These are phyloP conservation scores for Insectozyma bohioensis DNA, from an alignment of 1,139 yeast species.

Conservation along the genomic window DNA sequence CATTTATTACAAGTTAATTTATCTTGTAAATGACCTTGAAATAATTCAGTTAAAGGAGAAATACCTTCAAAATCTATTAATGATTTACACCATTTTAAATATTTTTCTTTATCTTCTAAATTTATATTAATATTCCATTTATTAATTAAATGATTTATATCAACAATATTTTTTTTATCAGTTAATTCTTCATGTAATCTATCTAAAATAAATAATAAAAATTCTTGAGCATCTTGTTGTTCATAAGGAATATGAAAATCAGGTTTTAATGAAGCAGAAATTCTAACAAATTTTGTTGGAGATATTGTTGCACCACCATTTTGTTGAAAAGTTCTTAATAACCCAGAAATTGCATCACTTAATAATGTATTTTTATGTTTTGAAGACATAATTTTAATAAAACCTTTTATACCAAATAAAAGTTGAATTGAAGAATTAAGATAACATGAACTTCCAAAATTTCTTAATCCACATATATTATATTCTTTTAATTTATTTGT, in stretches of 20 bases:
- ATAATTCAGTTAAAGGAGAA: conserved; percentile 63
- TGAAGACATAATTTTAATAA: conserved; percentile 24
- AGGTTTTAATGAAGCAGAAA: conserved; percentile 56
- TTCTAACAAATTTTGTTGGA: conserved; percentile 61
- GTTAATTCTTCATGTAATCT: conserved; percentile 68
- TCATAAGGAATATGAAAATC: conserved; percentile 67
- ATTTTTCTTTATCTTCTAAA: conserved; percentile 44
- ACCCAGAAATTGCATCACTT: conserved; percentile 47
- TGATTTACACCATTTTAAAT: conserved; percentile 57
- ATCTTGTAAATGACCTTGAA: conserved; percentile 70
- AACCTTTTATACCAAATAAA: conserved; percentile 51
- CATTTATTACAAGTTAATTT: conserved; percentile 63
- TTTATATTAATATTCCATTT: conserved; percentile 36
- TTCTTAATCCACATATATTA: conserved; percentile 63
- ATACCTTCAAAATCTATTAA: conserved; percentile 56
- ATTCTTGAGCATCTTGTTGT: conserved; percentile 81
- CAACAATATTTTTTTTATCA: conserved; percentile 16
- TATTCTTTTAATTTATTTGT: conserved; percentile 41
- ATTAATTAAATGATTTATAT: conserved; percentile 26
- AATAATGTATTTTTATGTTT: conserved; percentile 37
- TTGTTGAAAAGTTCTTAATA: conserved; percentile 43
- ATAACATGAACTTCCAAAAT: conserved; percentile 73
- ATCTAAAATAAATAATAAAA: conserved; percentile 63
- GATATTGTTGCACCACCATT: conserved; percentile 64
- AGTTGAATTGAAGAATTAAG: conserved; percentile 70